Evolutionary conservation across 2,329 filamentous ascomycete species (phyloP), one percentile per base, ranked within the genome.

Genomic region (Monilinia laxa): DNA sequence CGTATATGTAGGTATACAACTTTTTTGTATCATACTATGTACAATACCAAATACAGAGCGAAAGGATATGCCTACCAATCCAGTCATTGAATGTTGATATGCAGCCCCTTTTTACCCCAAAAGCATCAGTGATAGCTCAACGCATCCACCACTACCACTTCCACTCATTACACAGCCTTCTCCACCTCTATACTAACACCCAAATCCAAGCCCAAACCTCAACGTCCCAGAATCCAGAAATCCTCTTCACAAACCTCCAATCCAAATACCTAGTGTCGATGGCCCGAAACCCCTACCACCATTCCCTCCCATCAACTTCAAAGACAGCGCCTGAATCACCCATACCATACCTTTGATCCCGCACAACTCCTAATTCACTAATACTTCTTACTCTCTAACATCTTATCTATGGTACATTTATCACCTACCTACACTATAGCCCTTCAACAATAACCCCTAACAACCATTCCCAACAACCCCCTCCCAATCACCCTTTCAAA

Each of bases 1-100:
- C 59, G 23, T 65, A 31, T 31, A 65, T 59, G 42, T 38, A n/a
- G 31, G 31, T 12, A 47, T 40, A 35, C 18, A 31, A 49, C 18
- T 11, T n/a, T 51, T 40, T 3, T 31, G n/a, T 51, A 38, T 47
- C 38, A 38, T 57, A 65, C 16, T 31, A 16, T 62, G 58, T 51
- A 40, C 31, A 40, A 51, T 20, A 62, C 25, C n/a, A 51, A 38
- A 51, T 16, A 40, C 45, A 9, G 14, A 62, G 20, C 9, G 25
- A 25, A 52, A n/a, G 12, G 58, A 40, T 38, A 14, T 25, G 45
- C 45, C 45, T 62, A 40, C 31, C 23, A 35, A 38, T 35, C 28
- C 28, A 28, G 4, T 16, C n/a, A 20, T 49, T n/a, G 11, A 51
- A 12, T 14, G 31, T 59, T 62, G 45, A 38, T 16, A 7, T 62